Base-by-base conservation (phyloP, 2,329 filamentous ascomycete genomes). In the Hymenoscyphus fructigenus region DNA sequence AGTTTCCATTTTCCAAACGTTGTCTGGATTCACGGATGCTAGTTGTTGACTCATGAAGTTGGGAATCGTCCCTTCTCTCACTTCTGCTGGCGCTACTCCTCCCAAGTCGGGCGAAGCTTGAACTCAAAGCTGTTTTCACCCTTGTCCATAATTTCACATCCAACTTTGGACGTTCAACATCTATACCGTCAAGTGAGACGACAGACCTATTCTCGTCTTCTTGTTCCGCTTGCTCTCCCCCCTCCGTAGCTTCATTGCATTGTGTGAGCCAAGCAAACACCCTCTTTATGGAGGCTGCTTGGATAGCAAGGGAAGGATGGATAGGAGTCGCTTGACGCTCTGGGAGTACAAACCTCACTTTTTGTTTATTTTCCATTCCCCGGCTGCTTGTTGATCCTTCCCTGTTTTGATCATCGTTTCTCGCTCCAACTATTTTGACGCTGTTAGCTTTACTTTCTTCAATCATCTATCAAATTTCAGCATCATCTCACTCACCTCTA, bases 131-230 rank as follows among this genome's bases (percentile, higher is more conserved):
- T 50, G 6, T 23, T 15, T 57, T 57, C 17, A 32, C 29, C n/a
- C 29, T 57, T 28, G 53, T 17, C 53, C 53, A 57, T 29, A 57
- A 12, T 34, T 57, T 57, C 12, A 57, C 53, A 20, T 57, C 53
- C 17, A 34, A 10, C 6, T 17, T 29, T 28, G 53, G 53, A 29
- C 53, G 26, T 57, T 29, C 14, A 7, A 26, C 17, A 23, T 47
- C 38, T 10, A 28, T 41, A 12, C 59, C 59, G 17, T 53, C 59
- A 15, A 60, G 44, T 28, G 59, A 60, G 14, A 60, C 38, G 12
- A 60, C 5, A 2, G 59, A 53, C 53, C 12, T 20, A 32, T 32
- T 57, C 15, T 32, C 53, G 5, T 7, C 12, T 6, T 57, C 53
- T 32, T 23, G 3, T 4, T 23, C 44, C 26, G 20, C 36, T 20